phyloP scores from a whole-genome alignment of 2,329 filamentous ascomycete genomes.

The Fusarium musae region DNA sequence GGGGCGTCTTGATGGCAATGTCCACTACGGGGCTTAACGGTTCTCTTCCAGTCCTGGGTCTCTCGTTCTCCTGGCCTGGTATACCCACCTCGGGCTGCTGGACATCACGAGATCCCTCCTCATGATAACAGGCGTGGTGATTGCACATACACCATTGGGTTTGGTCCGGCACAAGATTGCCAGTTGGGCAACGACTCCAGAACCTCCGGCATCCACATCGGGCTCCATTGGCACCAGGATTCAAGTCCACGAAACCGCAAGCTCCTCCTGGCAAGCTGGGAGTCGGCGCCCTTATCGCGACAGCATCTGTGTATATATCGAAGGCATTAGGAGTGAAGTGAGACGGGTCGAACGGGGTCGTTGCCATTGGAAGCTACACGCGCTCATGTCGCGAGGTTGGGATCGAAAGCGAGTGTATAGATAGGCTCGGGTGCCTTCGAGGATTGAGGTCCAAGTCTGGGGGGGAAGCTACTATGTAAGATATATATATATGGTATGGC shows the following conservation, averaged over 20 bases:
- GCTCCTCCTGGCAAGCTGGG: conserved; percentile 60
- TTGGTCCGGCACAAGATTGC: conserved; percentile 54
- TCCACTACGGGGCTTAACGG: conserved; percentile 66
- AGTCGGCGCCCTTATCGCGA: conserved; percentile 41
- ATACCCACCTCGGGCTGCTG: conserved; percentile 42
- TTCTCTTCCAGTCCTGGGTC: conserved; percentile 58
- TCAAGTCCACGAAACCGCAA: conserved; percentile 69
- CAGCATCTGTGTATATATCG: conserved; percentile 65
- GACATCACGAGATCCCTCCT: conserved; percentile 53
- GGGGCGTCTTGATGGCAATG: conserved; percentile 55
- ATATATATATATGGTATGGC: conserved; percentile 9
- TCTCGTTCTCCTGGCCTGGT: conserved; percentile 64
- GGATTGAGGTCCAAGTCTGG: not conserved
- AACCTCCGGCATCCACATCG: conserved; percentile 71
- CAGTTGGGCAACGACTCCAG: conserved; percentile 60
- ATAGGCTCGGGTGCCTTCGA: conserved; percentile 17
- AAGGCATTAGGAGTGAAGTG: conserved; percentile 60
- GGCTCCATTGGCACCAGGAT: conserved; percentile 61
- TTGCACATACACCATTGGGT: conserved; percentile 69
- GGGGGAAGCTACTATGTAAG: not conserved
- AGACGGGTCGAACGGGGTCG: conserved; percentile 59
- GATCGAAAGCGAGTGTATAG: conserved; percentile 4
- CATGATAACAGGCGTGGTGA: conserved; percentile 71
- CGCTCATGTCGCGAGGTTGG: conserved; percentile 45
- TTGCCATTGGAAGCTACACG: conserved; percentile 59